Evolutionary conservation across 495 filamentous ascomycete species (phyloP), one percentile per base, ranked within the genome.

Genomic region (Terfezia claveryi): DNA sequence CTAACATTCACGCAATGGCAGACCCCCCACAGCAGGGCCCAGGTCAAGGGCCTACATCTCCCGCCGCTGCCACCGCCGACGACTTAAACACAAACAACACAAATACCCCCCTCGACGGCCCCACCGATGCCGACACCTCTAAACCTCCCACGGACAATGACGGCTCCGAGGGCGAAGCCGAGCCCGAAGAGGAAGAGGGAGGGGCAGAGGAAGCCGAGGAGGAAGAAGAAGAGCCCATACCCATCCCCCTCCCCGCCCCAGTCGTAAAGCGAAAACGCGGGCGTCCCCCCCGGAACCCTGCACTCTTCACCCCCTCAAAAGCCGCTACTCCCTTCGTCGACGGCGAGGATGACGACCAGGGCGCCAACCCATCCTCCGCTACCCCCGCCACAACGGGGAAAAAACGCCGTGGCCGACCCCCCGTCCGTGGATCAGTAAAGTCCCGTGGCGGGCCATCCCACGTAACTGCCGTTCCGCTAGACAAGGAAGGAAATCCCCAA

Each of bases 401-500:
- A 64, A 78, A 83, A 58, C 83, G 88, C 49, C 75, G 87, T 2
- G 88, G 88, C 12, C 79, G 88, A 36, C 87, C 87, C 1, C 85
- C 88, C 20, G 85, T 41, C 75, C 41, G 41, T 2, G 87, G 44
- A 82, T 87, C 57, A 74, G 73, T 54, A 78, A 78, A 55, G 73
- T 78, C 11, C 51, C 76, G 83, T 52, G 84, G 83, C 38, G 83
- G 82, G 2, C 80, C 85, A 17, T 80, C 76, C 11, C 84, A 91
- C 61, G 69, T 78, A 17, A 84, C 81, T 0, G 78, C 87, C 57
- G 84, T 94, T 36, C 81, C 85, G 1, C 77, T 94, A 55, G 91
- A 96, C 68, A 94, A 94, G 64, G 88, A 95, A 61, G 91, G 91
- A 23, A 94, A 87, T 53, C 81, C 84, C 70, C 78, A 92, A 71